Conservation (phyloP, 2,329 filamentous ascomycete genomes). For the Massarina eburnea region DNA sequence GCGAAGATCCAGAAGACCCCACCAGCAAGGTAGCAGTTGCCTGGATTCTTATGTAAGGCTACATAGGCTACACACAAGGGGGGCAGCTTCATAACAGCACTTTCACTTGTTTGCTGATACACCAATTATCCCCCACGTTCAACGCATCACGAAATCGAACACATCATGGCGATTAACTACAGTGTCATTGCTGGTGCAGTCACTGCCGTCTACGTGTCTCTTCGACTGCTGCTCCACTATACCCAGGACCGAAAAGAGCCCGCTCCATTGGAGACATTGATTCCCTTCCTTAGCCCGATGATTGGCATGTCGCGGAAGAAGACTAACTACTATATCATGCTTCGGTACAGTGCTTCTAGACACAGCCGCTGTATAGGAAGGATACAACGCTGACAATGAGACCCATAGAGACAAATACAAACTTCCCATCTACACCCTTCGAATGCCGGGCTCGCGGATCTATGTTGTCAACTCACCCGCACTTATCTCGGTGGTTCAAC, state of each 20-base stretch:
- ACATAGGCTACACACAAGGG: no score
- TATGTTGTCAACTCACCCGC: conserved; percentile 43
- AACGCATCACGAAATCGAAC: neutral
- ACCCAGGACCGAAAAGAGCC: conserved; percentile 13
- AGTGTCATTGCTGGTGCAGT: conserved; percentile 2
- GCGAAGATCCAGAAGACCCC: no score
- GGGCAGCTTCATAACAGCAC: no score
- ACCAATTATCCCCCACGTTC: neutral
- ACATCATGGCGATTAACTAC: conserved; percentile 1
- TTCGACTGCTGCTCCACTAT: conserved; percentile 8
- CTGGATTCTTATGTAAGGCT: no score
- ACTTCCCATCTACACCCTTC: conserved; percentile 44
- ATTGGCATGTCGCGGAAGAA: conserved; percentile 10
- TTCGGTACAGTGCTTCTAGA: conserved; percentile 4
- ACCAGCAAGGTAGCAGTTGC: no score
- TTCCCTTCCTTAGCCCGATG: conserved; percentile 12
- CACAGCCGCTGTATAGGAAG: neutral
- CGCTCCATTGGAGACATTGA: conserved; percentile 1
- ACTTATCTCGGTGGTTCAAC: conserved; percentile 40
- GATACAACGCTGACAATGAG: neutral
- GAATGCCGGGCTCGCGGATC: conserved; percentile 41
- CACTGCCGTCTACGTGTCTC: conserved; percentile 1
- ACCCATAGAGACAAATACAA: conserved; percentile 10
- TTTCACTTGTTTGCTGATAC: neutral
- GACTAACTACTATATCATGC: conserved; percentile 6